A percentile compares a stretch with the other conserved stretches of the same genome.
Conservation (phyloP, 2,329 filamentous ascomycete genomes). For the Didymellaceae sp. region DNA sequence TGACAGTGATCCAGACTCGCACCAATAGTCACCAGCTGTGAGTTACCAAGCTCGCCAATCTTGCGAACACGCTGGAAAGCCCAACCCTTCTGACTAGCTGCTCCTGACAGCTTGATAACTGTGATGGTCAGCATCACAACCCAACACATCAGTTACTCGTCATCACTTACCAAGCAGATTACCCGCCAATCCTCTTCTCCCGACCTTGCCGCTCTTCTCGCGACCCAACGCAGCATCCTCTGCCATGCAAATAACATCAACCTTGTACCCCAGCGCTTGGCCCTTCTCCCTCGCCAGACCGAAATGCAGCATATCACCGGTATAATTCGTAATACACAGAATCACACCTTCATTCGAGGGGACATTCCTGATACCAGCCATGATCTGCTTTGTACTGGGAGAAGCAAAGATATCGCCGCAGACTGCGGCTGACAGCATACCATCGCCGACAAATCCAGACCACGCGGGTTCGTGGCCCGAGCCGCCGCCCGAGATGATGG, state of each 20-base stretch:
- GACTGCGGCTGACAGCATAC: constrained; percentile 57
- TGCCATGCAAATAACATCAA: constrained; percentile 57
- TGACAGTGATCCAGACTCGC: constrained; percentile 61
- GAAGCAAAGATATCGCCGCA: constrained; percentile 58
- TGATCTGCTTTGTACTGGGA: constrained; percentile 57
- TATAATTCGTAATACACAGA: constrained; percentile 59
- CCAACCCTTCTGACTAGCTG: constrained; percentile 54
- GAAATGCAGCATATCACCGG: constrained; percentile 58
- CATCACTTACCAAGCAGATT: constrained; percentile 53
- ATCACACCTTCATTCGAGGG: constrained; percentile 56
- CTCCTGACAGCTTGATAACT: constrained; percentile 57
- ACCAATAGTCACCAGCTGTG: constrained; percentile 58
- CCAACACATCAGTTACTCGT: background rate
- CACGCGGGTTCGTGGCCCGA: constrained; percentile 58
- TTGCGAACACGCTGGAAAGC: constrained; percentile 54
- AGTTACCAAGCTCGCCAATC: constrained; percentile 54
- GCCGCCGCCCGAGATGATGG: constrained; percentile 56
- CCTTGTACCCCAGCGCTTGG: constrained; percentile 52
- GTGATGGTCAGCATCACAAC: constrained; percentile 13
- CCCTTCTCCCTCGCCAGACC: constrained; percentile 58
- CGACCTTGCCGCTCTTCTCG: constrained; percentile 57
- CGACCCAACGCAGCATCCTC: constrained; percentile 58
- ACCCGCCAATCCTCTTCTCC: constrained; percentile 58
- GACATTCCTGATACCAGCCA: constrained; percentile 56
- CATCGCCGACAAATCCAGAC: constrained; percentile 57